phyloP scores from a whole-genome alignment of 2,329 filamentous ascomycete species.

The Penicillium sp. region DNA sequence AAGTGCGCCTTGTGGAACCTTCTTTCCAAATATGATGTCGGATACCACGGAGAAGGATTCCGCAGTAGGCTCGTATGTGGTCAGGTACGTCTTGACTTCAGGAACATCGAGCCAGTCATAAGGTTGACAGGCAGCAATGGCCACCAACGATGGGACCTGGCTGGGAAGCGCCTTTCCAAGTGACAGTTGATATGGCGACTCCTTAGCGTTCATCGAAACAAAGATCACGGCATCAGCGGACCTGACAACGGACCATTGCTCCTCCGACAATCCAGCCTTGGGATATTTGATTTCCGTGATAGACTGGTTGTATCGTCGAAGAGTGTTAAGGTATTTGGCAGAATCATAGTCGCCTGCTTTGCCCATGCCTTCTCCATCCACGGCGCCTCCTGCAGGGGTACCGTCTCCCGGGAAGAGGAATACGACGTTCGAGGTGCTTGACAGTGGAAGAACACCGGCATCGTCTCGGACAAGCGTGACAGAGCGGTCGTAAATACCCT shows the following conservation, averaged over 20 bases:
- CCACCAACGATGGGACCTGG: conserved; percentile 33
- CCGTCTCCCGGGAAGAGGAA: conserved; percentile 41
- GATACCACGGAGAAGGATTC: conserved; percentile 43
- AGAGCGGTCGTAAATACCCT: conserved; percentile 40
- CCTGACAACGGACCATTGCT: conserved; percentile 32
- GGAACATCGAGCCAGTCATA: conserved; percentile 45
- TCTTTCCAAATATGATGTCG: conserved; percentile 40
- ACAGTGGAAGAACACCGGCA: conserved; percentile 32
- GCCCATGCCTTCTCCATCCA: conserved; percentile 39
- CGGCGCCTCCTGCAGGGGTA: conserved; percentile 36
- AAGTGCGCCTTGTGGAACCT: conserved; percentile 31
- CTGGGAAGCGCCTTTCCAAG: conserved; percentile 35
- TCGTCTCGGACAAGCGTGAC: conserved; percentile 41
- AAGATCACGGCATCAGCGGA: conserved; percentile 43
- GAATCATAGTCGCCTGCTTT: conserved; percentile 33
- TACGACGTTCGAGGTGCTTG: conserved; percentile 28
- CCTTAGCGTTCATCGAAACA: conserved; percentile 40
- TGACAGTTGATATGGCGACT: conserved; percentile 37
- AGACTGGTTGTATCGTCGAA: conserved; percentile 27
- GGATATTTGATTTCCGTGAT: conserved; percentile 37
- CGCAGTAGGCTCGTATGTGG: conserved; percentile 46
- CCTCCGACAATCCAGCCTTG: conserved; percentile 28
- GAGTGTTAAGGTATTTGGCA: conserved; percentile 32
- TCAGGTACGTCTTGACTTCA: conserved; percentile 42
- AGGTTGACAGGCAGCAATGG: conserved; percentile 44